phyloP scores from a whole-genome alignment of 129 eudicot species.

The Artemisia tridentata region DNA sequence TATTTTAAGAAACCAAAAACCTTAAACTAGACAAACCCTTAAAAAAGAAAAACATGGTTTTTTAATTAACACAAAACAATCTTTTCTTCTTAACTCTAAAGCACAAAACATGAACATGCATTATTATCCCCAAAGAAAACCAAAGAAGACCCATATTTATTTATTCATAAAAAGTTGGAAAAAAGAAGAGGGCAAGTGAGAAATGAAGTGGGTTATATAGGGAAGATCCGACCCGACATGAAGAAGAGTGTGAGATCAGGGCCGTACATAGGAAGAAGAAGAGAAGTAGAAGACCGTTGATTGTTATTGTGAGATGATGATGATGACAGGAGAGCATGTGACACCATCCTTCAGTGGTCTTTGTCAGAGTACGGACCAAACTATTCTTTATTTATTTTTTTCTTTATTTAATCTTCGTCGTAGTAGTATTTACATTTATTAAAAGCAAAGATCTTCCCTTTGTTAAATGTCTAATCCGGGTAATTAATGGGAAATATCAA shows the following conservation, averaged over 20 bases:
- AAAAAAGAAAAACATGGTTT: conserved; percentile 3
- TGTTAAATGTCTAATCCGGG: not conserved
- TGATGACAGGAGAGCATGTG: conserved; percentile 89
- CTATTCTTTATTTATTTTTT: not conserved
- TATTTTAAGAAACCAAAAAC: not conserved
- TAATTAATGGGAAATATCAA: no score
- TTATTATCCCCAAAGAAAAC: conserved; percentile 5
- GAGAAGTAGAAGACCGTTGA: not conserved
- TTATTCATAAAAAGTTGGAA: conserved; percentile 7
- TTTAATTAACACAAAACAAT: not conserved
- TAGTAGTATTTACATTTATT: not conserved
- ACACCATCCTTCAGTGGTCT: conserved; percentile 98
- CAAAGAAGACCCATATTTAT: not conserved
- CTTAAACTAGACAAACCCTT: not conserved
- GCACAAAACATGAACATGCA: conserved; percentile 20
- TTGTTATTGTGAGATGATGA: no score
- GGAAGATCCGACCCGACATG: conserved; percentile 17
- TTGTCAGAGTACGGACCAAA: conserved; percentile 98
- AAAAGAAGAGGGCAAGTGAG: conserved; percentile 24
- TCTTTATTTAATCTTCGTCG: not conserved
- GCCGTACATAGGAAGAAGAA: not conserved
- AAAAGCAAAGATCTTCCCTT: not conserved
- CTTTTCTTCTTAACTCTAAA: conserved; percentile 24
- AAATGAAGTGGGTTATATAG: conserved; percentile 23
- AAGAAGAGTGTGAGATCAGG: conserved; percentile 19